phyloP scores from a whole-genome alignment of 441 rosid species.

The Aleurites moluccanus region DNA sequence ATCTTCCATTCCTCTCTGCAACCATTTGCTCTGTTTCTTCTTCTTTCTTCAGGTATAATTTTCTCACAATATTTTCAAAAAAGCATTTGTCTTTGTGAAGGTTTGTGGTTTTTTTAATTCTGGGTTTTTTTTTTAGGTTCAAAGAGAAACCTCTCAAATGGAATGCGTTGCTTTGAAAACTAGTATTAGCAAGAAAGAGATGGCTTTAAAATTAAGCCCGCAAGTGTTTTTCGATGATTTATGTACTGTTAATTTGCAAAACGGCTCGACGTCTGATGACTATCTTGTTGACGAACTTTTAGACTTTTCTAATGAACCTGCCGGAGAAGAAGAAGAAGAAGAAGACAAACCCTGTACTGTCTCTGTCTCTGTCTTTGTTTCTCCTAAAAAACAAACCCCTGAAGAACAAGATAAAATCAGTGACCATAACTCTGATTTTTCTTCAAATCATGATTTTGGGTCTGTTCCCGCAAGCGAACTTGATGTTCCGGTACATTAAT shows the following conservation, averaged over 20 bases:
- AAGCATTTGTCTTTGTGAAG: not conserved
- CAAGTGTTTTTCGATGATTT: conserved; percentile 39
- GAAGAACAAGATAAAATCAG: conserved; percentile 15
- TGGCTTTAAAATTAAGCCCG: conserved; percentile 37
- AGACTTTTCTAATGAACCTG: conserved; percentile 66
- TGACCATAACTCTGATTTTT: conserved; percentile 23
- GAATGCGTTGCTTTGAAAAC: conserved; percentile 62
- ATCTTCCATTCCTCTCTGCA: conserved; percentile 32
- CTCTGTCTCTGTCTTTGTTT: conserved; percentile 20
- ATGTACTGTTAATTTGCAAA: conserved; percentile 36
- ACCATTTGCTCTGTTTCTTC: conserved; percentile 16
- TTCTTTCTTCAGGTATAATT: conserved; percentile 20
- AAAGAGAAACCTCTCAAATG: conserved; percentile 35
- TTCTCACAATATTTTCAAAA: conserved; percentile 1
- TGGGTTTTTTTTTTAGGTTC: conserved; percentile 17
- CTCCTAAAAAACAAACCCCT: conserved; percentile 26
- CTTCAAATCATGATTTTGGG: conserved; percentile 31
- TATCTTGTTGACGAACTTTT: conserved; percentile 66
- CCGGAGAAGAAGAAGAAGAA: conserved; percentile 29
- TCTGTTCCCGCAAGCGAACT: conserved; percentile 51
- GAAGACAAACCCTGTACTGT: conserved; percentile 11
- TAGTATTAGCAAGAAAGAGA: conserved; percentile 38
- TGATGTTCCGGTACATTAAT: conserved; percentile 52
- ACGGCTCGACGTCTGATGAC: conserved; percentile 50
- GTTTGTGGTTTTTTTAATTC: conserved; percentile 2